Conservation (phyloP, 495 filamentous ascomycete species). For the Penicillium ochrochloron region DNA sequence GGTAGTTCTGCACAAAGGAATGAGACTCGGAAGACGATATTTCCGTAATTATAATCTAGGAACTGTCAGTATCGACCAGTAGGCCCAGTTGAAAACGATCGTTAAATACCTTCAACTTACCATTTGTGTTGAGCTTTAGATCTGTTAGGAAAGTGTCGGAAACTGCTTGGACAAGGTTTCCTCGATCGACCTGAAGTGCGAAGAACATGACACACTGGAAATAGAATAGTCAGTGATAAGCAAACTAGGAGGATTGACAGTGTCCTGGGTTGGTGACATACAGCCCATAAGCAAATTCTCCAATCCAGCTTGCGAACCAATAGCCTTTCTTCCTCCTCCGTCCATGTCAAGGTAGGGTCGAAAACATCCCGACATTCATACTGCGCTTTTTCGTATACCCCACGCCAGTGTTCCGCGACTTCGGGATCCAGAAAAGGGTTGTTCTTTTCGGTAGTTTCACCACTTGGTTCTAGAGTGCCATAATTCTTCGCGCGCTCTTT, state of each 20-base stretch:
- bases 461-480: conserved; percentile 1
- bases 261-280: conserved; percentile 18
- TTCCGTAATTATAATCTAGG: conserved; percentile 65
- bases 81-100: background rate
- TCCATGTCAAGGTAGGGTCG: conserved; percentile 66
- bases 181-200: conserved; percentile 70
- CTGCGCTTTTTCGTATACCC: conserved; percentile 52
- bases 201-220: conserved; percentile 43
- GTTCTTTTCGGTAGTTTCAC: background rate
- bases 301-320: conserved; percentile 45
- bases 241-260: too few relatives aligned
- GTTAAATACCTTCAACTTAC: background rate
- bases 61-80: background rate
- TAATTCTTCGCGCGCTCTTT: background rate
- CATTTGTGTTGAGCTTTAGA: conserved; percentile 57
- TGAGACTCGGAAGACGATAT: conserved; percentile 61
- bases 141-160: conserved; percentile 62
- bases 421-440: conserved; percentile 47
- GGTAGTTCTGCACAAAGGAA: conserved; percentile 66
- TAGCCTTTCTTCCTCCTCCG: conserved; percentile 62
- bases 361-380: conserved; percentile 62
- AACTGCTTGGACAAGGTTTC: conserved; percentile 65
- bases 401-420: conserved; percentile 50
- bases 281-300: conserved; percentile 56
- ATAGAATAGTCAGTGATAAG: conserved; percentile 47